Percentiles rank a stretch among this genome's conserved stretches.
phyloP scores from a whole-genome alignment of 2,329 filamentous ascomycete genomes.

The Aplosporella prunicola region DNA sequence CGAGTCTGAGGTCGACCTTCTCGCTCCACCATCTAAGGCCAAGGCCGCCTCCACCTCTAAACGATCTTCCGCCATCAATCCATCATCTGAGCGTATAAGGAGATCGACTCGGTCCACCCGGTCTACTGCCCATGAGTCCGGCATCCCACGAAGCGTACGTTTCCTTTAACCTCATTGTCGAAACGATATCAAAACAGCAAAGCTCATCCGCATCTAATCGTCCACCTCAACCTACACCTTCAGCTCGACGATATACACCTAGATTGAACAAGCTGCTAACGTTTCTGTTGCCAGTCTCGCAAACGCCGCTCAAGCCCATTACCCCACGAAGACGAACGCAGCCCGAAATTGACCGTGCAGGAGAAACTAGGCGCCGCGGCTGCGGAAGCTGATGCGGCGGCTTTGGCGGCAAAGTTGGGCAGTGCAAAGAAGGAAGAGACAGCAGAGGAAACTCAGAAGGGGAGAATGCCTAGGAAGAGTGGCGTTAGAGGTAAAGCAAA shows the following conservation, averaged over 20 bases:
- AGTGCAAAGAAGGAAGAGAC: conserved; percentile 13
- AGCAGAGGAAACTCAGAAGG: conserved; percentile 13
- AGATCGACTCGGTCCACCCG: conserved; percentile 3
- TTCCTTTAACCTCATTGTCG: not conserved
- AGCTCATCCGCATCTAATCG: not conserved
- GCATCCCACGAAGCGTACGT: conserved; percentile 10
- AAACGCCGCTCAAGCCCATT: conserved; percentile 30
- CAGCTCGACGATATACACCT: not conserved
- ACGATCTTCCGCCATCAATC: not conserved
- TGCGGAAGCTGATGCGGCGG: conserved; percentile 36
- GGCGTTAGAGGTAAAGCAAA: conserved; percentile 48
- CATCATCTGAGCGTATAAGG: not conserved
- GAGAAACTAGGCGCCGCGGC: conserved; percentile 39
- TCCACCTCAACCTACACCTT: not conserved
- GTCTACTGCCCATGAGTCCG: not conserved
- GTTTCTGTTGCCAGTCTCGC: conserved; percentile 18
- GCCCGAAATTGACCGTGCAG: conserved; percentile 34
- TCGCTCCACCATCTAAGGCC: conserved; percentile 15
- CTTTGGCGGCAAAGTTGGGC: conserved; percentile 19
- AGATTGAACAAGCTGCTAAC: conserved; percentile 1
- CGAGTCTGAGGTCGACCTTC: conserved; percentile 20
- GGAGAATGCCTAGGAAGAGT: conserved; percentile 36
- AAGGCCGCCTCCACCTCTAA: conserved; percentile 15
- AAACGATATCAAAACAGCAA: not conserved
- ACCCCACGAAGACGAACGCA: conserved; percentile 29